Evolutionary conservation across 2,329 filamentous ascomycete genomes (phyloP), one percentile per base, ranked within the genome.

Genomic region (Nigrospora osmanthi): DNA sequence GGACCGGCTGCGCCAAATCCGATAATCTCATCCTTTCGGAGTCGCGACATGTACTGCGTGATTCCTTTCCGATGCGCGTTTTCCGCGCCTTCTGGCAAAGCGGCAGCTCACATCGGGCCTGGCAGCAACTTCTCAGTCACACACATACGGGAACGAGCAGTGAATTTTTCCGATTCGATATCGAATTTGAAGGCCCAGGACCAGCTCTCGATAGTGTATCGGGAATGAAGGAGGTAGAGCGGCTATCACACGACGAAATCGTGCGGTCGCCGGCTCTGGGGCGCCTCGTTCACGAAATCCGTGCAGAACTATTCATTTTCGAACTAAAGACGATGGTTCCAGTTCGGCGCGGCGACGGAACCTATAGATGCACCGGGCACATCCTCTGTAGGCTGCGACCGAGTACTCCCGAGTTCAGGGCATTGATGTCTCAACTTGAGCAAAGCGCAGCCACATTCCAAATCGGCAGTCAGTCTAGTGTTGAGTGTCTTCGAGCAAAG

Each of bases 181-280:
- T 43, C 17, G 34, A 38, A 16, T 43, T 36, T 32, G 34, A 38
- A 16, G 35, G 19, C 16, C 41, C 13, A 28, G 36, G n/a, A n/a
- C 43, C 43, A 7, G 43, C 43, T 19, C 43, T 45, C n/a, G 43
- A 45, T 30, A 37, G 34, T 45, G 31, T 45, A 12, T 7, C 33
- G 32, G 43, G 30, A 17, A 45, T 45, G 37, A n/a, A 45, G 28
- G 32, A 36, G n/a, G 23, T 45, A 10, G 35, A 12, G 12, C 19
- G 32, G 16, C 17, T 43, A 14, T 34, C 41, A 15, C 41, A 34
- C 14, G 41, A 43, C 11, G n/a, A 19, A 35, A 43, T 43, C 13
- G n/a, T 36, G 31, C 11, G 36, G 28, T 43, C 41, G 14, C 35
- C 34, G 16, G n/a, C 35, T 10, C 15, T 43, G 15, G 33, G 28